Percentiles rank a stretch among this genome's conserved stretches.
Conservation (phyloP, 108 stramenopile genomes). For the Cyclotella choctawhatcheeana region DNA sequence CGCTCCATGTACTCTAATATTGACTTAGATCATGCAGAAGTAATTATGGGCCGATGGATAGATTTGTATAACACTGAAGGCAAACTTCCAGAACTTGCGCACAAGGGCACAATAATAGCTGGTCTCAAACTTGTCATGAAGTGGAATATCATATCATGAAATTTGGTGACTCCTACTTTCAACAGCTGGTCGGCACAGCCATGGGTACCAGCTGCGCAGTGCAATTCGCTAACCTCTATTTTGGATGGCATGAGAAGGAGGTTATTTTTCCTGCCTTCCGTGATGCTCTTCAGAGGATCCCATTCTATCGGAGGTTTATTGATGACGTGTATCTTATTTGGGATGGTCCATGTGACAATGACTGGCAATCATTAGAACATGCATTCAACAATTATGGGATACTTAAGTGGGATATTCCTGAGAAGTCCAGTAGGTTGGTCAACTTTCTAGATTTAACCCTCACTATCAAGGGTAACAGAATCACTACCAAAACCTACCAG, state of each 20-base stretch:
- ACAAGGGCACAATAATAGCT: background rate
- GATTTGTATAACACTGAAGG: background rate
- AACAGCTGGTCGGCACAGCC: conserved; percentile 23
- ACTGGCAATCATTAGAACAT: background rate
- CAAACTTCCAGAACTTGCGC: background rate
- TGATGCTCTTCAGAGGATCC: background rate
- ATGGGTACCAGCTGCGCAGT: conserved; percentile 36
- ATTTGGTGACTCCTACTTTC: conserved; percentile 27
- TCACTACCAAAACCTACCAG: background rate
- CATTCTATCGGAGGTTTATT: background rate
- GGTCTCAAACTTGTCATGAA: background rate
- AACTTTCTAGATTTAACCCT: conserved; percentile 6
- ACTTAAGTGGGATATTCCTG: background rate
- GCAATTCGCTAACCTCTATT: conserved; percentile 26
- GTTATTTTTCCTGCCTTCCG: background rate
- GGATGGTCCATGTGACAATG: background rate
- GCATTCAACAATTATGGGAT: conserved; percentile 4
- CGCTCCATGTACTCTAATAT: conserved; percentile 4
- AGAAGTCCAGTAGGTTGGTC: background rate
- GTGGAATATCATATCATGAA: background rate
- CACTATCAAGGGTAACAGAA: background rate
- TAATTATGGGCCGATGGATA: background rate
- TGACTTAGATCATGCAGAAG: background rate
- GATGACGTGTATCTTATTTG: conserved; percentile 15
- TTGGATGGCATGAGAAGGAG: conserved; percentile 16